Base-by-base conservation (phyloP, 129 eudicot species). In the Deinandra increscens region DNA sequence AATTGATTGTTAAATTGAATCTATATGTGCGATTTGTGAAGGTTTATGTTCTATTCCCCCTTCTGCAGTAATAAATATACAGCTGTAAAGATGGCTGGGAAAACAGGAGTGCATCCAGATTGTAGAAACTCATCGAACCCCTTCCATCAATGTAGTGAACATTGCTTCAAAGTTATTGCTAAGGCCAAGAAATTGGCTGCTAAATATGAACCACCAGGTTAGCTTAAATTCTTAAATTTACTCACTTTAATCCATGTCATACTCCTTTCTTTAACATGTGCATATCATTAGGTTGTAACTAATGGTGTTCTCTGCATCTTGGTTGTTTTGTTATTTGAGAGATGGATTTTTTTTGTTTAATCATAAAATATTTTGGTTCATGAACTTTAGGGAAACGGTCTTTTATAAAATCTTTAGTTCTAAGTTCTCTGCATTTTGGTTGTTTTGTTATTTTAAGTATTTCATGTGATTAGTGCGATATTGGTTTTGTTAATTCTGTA, bases 111-210 rank as follows among this genome's bases (percentile, higher is more conserved):
- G 39, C 92, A 83, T 76, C 90, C 92, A 59, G 92, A 87, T 75
- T 91, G 95, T 81, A 83, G 83, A 59, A 91, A 91, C 62, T 90
- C 91, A 5, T 77, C 86, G 11, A 91, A 87, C 38, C 91, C 88
- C 0, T 87, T 83, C 37, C 95, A 91, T 73, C 89, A 80, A 77
- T 90, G 97, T 67, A 84, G 76, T 60, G 84, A 90, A 58, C 87
- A 75, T 74, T 90, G 97, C 77, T 87, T 87, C 75, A 46, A 71
- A 49, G 12, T 82, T 60, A 90, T 84, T 46, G 87, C 88, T 46
- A 81, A 87, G 66, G 81, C 91, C 12, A 87, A 84, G 77, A 81
- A 84, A 65, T 69, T 41, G 46, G 51, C 66, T 59, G 48, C 63
- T 46, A 46, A 60, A 72, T 17, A 12, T 56, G 73, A 81, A 39